A percentile compares a stretch with the other conserved stretches of the same genome.
Conservation (phyloP, 202 grass and related monocot genomes). For the Panicum hallii region DNA sequence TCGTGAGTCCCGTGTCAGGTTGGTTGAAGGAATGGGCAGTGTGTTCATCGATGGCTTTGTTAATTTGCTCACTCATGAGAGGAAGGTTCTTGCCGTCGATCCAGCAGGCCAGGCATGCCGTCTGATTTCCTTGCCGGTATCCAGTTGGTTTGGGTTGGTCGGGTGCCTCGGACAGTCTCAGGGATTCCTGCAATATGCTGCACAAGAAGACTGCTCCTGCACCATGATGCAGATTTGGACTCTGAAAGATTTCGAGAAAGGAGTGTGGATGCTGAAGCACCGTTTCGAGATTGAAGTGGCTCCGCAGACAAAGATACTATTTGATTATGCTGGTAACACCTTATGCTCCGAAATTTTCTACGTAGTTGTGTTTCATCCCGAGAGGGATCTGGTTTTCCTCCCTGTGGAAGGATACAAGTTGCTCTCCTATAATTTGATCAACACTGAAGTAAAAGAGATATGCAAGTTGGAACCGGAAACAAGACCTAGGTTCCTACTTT, state of each 20-base stretch:
- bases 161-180: slow-evolving; percentile 35
- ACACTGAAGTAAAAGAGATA: neutral
- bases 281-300: slow-evolving; percentile 7
- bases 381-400: slow-evolving; percentile 38
- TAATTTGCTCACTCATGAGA: slow-evolving; percentile 32
- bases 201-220: neutral
- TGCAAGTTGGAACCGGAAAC: slow-evolving; percentile 15
- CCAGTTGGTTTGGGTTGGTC: neutral
- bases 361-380: slow-evolving; percentile 24
- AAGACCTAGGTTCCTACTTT: slow-evolving; percentile 32
- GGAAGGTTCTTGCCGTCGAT: slow-evolving; percentile 30
- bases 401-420: slow-evolving; percentile 37
- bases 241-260: slow-evolving; percentile 30
- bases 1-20: neutral
- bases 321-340: neutral
- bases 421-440: slow-evolving; percentile 36
- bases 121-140: slow-evolving; percentile 30
- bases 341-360: slow-evolving; percentile 7
- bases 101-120: neutral
- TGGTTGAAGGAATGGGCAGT: slow-evolving; percentile 16
- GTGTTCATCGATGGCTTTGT: slow-evolving; percentile 36
- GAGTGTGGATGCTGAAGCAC: slow-evolving; percentile 30
- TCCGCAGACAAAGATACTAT: neutral
- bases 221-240: slow-evolving; percentile 39
- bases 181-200: slow-evolving; percentile 38